A percentile compares a stretch with the other conserved stretches of the same genome.
Conservation (phyloP, 352 stramenopile species). For the Globisporangium mamillatum region DNA sequence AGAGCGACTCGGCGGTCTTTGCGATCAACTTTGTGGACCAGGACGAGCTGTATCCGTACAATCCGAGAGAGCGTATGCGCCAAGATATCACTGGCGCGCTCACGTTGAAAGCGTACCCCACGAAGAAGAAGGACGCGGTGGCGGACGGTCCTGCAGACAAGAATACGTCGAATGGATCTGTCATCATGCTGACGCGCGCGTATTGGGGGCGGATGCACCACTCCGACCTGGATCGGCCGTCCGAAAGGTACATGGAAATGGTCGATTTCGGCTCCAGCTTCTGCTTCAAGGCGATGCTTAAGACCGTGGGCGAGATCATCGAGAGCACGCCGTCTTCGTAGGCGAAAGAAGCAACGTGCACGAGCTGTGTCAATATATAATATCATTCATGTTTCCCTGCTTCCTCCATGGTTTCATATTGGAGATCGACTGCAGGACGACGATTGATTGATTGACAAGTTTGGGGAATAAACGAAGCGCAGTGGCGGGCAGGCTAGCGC, state of each 20-base stretch:
- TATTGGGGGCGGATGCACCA: not conserved
- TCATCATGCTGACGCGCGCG: conserved; percentile 8
- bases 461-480: too few species aligned
- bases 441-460: too few species aligned
- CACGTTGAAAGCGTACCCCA: not conserved
- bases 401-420: too few species aligned
- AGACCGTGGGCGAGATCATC: not conserved
- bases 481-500: too few species aligned
- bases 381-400: too few species aligned
- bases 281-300: conserved; percentile 8
- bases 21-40: not conserved
- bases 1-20: too few species aligned
- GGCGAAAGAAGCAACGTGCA: too few species aligned
- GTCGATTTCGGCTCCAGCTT: not conserved
- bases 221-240: not conserved
- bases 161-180: not conserved
- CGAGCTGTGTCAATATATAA: too few species aligned
- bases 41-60: not conserved
- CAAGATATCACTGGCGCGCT: conserved; percentile 5
- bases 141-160: too few species aligned
- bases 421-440: too few species aligned
- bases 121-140: not conserved
- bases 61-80: not conserved
- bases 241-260: not conserved
- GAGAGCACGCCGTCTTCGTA: not conserved